These are phyloP conservation scores for Aspergillus oerlinghausenensis DNA, from an alignment of 2,329 filamentous ascomycete species.

Conservation along the genomic window DNA sequence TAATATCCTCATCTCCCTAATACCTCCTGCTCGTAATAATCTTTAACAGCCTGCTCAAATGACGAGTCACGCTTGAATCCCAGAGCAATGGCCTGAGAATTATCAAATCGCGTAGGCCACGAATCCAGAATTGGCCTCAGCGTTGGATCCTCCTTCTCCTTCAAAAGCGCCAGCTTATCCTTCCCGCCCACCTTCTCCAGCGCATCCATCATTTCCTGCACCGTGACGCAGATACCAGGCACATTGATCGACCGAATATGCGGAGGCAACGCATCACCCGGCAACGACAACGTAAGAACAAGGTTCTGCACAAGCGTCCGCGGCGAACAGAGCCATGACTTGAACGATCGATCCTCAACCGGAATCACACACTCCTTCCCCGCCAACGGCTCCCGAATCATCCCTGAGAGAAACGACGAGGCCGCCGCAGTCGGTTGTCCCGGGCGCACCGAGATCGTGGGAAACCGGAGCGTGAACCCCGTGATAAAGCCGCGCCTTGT, in stretches of 20 bases:
- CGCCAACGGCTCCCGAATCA: slow-evolving; percentile 60
- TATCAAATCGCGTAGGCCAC: slow-evolving; percentile 55
- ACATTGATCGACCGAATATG: slow-evolving; percentile 54
- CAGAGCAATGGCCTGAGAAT: slow-evolving; percentile 46
- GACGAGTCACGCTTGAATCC: slow-evolving; percentile 50
- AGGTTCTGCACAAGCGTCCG: slow-evolving; percentile 52
- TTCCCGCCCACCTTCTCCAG: slow-evolving; percentile 52
- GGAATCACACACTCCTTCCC: slow-evolving; percentile 51
- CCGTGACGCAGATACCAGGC: slow-evolving; percentile 51
- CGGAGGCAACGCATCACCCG: slow-evolving; percentile 36
- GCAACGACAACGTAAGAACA: slow-evolving; percentile 44
- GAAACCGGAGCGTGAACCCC: slow-evolving; percentile 56
- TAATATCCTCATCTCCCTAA: slow-evolving; percentile 7
- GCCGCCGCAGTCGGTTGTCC: slow-evolving; percentile 58
- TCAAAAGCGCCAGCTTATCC: slow-evolving; percentile 48
- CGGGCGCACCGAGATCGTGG: slow-evolving; percentile 58
- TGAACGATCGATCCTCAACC: slow-evolving; percentile 48
- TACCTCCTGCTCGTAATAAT: slow-evolving; percentile 50
- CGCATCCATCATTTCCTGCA: slow-evolving; percentile 54
- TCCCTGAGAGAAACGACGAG: slow-evolving; percentile 59
- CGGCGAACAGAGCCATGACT: slow-evolving; percentile 53
- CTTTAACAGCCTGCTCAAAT: slow-evolving; percentile 53
- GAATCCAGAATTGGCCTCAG: slow-evolving; percentile 52
- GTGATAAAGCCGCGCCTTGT: slow-evolving; percentile 56
- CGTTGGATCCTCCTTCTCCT: slow-evolving; percentile 48